Base-by-base conservation (phyloP, 805 yeast genomes). In the Huiozyma sinensis region DNA sequence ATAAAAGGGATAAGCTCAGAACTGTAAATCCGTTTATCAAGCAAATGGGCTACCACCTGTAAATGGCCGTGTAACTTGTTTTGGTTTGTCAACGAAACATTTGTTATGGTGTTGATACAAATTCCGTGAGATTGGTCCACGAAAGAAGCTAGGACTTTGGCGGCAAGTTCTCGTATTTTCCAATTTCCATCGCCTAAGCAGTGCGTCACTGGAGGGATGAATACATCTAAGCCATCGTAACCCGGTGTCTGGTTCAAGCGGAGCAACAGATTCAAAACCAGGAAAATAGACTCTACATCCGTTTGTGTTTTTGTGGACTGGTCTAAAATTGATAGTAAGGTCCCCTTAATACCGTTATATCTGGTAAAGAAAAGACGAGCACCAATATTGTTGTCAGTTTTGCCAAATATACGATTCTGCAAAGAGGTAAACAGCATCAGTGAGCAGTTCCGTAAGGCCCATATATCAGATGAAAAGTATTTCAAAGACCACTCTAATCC, bases 401-500 rank as follows among this genome's bases (percentile, higher is more conserved):
- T 74, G 1, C 94, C 94, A 63, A 90, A 89, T 5, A 92, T 56
- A 47, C 90, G 71, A 47, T 81, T 82, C 54, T 86, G 92, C 36
- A 90, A 63, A 0, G 95, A 79, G 0, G 95, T 81, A 59, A 88
- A 90, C 36, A 90, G 69, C 97, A 90, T 92, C 13, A 89, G 83
- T 0, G 95, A 87, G 61, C 97, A 86, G 58, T 90, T 90, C 56
- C 95, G 72, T 28, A 90, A 73, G 0, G 95, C 79, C 97, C 97
- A 90, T 27, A 78, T 68, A 2, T 71, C 66, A 1, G 84, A 76
- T 1, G 75, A 70, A 61, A 90, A 86, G 33, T 79, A 72, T 2
- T 64, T 53, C 37, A 92, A 68, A 0, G 94, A 70, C 17, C 85
- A 59, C 28, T 70, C 69, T 28, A 90, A 64, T 0, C 84, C 82